Conservation (phyloP, 2,329 filamentous ascomycete genomes). For the Botrytis porri region DNA sequence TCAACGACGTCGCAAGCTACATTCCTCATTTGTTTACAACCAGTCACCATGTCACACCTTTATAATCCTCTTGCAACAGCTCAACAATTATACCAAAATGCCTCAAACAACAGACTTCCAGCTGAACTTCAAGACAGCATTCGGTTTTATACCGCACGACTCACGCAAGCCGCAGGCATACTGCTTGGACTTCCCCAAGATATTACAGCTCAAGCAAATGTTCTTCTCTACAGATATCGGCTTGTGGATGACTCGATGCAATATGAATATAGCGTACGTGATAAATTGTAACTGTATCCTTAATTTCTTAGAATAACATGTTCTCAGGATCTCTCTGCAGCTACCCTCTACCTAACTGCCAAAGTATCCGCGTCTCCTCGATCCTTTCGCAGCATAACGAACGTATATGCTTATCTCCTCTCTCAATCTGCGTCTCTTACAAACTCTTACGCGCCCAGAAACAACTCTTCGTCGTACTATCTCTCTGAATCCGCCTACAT, state of each 20-base stretch:
- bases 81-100: conserved; percentile 61
- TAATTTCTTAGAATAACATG: neutral
- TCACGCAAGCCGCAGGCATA: conserved; percentile 76
- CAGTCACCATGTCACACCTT: conserved; percentile 55
- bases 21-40: conserved; percentile 8
- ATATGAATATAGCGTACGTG: conserved; percentile 49
- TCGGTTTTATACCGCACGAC: conserved; percentile 66
- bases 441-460: conserved; percentile 6
- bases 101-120: conserved; percentile 58
- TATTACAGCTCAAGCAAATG: conserved; percentile 78
- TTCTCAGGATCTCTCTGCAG: conserved; percentile 73
- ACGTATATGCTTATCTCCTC: conserved; percentile 79
- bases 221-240: conserved; percentile 81
- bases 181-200: conserved; percentile 83
- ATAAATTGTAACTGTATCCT: neutral
- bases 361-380: conserved; percentile 78
- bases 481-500: conserved; percentile 73
- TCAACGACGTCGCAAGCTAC: neutral
- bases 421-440: conserved; percentile 51
- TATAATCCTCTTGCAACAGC: conserved; percentile 70
- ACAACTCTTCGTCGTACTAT: conserved; percentile 57
- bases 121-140: conserved; percentile 68
- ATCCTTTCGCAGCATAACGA: conserved; percentile 75
- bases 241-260: conserved; percentile 52
- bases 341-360: conserved; percentile 73